These are phyloP conservation scores for Acaromyces ingoldii DNA, from an alignment of 1,284 basidiomycete genomes.

Conservation along the genomic window DNA sequence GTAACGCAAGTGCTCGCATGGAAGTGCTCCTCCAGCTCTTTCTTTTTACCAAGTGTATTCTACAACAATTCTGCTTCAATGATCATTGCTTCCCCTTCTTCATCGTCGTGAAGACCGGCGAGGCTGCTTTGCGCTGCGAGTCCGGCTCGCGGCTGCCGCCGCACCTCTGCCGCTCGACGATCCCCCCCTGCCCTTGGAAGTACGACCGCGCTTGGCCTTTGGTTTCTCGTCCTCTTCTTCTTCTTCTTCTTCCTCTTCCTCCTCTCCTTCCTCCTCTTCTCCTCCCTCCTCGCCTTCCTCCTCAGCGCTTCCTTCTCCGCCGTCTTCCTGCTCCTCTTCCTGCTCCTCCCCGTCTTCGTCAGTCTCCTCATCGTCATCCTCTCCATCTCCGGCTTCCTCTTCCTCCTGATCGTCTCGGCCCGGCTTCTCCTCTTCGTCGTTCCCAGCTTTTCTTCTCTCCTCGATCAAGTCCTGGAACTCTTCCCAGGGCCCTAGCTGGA, in stretches of 20 bases:
- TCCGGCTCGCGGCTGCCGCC: not conserved
- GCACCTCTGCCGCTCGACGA: not conserved
- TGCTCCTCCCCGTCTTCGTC: not conserved
- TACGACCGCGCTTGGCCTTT: not conserved
- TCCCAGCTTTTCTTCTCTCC: not conserved
- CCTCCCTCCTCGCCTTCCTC: slow-evolving; percentile 2
- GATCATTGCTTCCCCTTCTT: not conserved
- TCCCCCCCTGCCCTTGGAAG: not conserved
- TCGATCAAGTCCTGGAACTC: slow-evolving; percentile 6
- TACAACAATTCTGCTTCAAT: not conserved
- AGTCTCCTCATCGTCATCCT: not conserved
- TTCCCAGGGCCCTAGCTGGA: slow-evolving; percentile 5
- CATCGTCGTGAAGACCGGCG: not conserved
- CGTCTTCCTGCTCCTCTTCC: not conserved
- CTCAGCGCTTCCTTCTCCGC: not conserved
- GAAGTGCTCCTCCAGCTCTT: no score
- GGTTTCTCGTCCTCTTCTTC: slow-evolving; percentile 3
- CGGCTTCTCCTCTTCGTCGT: not conserved
- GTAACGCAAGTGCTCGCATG: no score
- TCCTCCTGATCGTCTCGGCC: slow-evolving; percentile 1
- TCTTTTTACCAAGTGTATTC: not conserved
- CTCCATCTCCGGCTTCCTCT: not conserved
- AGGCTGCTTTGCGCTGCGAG: not conserved
- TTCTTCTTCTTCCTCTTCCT: slow-evolving; percentile 2
- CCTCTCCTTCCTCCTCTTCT: slow-evolving; percentile 1